A percentile compares a stretch with the other conserved stretches of the same genome.
Conservation (phyloP, 1,284 basidiomycete genomes). For the Cerrena zonata region DNA sequence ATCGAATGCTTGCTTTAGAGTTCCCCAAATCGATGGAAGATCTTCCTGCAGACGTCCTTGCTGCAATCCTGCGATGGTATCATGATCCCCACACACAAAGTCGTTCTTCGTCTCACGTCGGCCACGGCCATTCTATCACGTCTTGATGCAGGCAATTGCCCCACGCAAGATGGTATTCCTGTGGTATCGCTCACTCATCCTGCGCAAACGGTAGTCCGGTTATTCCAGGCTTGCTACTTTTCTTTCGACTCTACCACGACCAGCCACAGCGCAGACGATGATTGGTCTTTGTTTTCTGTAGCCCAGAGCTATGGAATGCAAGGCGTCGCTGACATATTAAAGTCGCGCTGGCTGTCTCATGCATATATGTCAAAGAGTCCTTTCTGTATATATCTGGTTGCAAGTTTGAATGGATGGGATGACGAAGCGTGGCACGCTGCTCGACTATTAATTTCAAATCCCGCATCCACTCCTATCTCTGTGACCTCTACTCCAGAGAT, state of each 20-base stretch:
- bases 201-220: background rate
- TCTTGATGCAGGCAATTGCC: background rate
- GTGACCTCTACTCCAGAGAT: too few relatives aligned
- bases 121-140: background rate
- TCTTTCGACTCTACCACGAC: background rate
- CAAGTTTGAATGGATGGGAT: conserved; percentile 5
- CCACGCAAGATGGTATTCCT: background rate
- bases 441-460: background rate
- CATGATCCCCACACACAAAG: background rate
- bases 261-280: background rate
- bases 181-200: background rate
- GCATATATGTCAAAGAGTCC: conserved; percentile 6
- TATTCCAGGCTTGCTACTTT: background rate
- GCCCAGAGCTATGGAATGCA: background rate
- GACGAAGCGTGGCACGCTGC: conserved; percentile 12
- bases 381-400: conserved; percentile 12
- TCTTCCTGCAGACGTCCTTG: too few relatives aligned
- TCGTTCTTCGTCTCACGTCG: background rate
- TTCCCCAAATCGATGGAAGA: too few relatives aligned
- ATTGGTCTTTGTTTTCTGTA: background rate
- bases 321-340: conserved; percentile 2
- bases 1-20: too few relatives aligned
- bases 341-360: background rate
- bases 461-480: background rate
- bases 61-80: too few relatives aligned